Evolutionary conservation across 2,329 filamentous ascomycete genomes (phyloP).

Genomic region (Tolypocladium ovalisporum): DNA sequence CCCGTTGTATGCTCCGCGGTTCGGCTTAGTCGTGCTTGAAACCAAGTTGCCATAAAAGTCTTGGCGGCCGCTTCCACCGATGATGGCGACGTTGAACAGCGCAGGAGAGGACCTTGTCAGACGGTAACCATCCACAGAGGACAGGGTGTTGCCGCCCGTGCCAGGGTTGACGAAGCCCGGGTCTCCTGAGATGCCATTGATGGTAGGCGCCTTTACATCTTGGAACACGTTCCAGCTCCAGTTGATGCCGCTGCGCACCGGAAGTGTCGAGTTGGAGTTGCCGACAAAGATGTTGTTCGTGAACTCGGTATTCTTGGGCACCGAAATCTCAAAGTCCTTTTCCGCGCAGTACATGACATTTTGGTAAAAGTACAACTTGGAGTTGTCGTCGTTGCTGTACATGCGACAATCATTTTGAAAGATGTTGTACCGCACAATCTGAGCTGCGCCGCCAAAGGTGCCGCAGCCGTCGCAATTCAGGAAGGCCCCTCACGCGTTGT

Average conservation of each 20-base stretch:
- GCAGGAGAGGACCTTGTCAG: constrained; percentile 8
- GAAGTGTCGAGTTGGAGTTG: constrained; percentile 8
- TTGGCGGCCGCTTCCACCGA: constrained; percentile 8
- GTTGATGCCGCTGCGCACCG: constrained; percentile 5
- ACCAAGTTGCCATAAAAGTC: constrained; percentile 11
- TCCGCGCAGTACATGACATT: constrained; percentile 14
- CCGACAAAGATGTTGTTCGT: constrained; percentile 16
- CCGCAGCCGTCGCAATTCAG: constrained; percentile 15
- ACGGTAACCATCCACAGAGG: constrained; percentile 8
- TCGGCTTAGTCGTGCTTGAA: constrained; percentile 5
- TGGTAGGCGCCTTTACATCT: constrained; percentile 4
- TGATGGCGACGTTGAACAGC: constrained; percentile 5
- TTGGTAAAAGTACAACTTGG: constrained; percentile 13
- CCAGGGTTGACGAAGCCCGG: constrained; percentile 8
- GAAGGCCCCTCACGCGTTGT: constrained; percentile 15
- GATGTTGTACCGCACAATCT: constrained; percentile 15
- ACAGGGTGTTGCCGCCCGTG: background rate
- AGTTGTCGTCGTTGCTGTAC: constrained; percentile 10
- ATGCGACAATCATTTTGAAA: constrained; percentile 15
- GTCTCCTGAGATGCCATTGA: constrained; percentile 8
- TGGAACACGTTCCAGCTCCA: constrained; percentile 14
- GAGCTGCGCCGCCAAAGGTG: constrained; percentile 9
- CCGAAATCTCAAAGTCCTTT: constrained; percentile 8
- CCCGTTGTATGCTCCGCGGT: constrained; percentile 11
- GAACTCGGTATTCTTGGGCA: constrained; percentile 8